Base-by-base conservation (phyloP, 495 filamentous ascomycete species). In the Usnea hakonensis region DNA sequence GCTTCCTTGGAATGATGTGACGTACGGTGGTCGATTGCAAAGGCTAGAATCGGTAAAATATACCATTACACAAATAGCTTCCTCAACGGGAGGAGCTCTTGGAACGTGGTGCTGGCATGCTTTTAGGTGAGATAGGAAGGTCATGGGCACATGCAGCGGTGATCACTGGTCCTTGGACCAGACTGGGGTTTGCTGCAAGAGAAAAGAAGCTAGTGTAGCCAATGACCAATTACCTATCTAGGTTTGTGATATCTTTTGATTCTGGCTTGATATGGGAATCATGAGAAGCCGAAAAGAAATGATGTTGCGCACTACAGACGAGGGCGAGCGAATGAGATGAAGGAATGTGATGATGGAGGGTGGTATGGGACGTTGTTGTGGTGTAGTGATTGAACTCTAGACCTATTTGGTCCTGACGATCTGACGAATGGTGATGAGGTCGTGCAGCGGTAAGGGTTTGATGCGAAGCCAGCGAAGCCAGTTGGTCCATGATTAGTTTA, bases 41-140 rank as follows among this genome's bases (percentile, higher is more conserved):
- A 52, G 48, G 48, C 48, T 32, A 52, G 48, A 52, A 52, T 52
- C 48, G 48, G 48, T 52, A 32, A 52, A 19, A 52, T 52, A 32
- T 52, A 28, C 48, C 48, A 52, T 26, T 28, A 32, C 6, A 32
- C 0, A 32, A 19, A 28, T 7, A 52, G 26, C 48, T 52, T 26
- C 48, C 48, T 52, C 19, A 1, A 50, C 2, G 19, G 28, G 28
- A 32, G 28, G 8, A 33, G 35, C 11, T 6, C 2, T 48, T 3
- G 32, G 28, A 52, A 16, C 28, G 10, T 32, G 16, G 28, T 52
- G 16, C n/a, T n/a, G n/a, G n/a, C n/a, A n/a, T n/a, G n/a, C n/a
- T n/a, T n/a, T 19, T 52, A 32, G 28, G 48, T 52, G 16, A 32
- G 13, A 7, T 52, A 23, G 48, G 14, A 52, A 32, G 28, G 16